Evolutionary conservation across 768 basidiomycete species (phyloP), one percentile per base, ranked within the genome.

Genomic region (Dacryopinax spathularia): DNA sequence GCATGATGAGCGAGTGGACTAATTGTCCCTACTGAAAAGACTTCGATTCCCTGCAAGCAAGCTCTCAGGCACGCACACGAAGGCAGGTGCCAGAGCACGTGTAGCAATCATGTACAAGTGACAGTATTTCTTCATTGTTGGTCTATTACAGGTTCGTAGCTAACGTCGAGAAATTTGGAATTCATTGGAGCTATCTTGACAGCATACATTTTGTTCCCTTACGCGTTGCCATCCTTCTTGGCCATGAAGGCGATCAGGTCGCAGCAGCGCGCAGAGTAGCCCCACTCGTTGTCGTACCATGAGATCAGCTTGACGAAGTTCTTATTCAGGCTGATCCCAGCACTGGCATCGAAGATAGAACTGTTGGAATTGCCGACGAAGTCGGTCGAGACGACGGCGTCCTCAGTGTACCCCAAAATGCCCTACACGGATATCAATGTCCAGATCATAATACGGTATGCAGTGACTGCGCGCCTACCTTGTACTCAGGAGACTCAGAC

Each of bases 231-330:
- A 68, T 96, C 94, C 75, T 83, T 81, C 78, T 82, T 80, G 66
- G 93, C 90, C 66, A 84, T 86, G 77, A 75, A 91, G 67, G 84
- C 78, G 73, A 98, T 77, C 63, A 98, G 82, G 75, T 98, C 95
- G 77, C 86, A 85, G 62, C 95, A 93, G 73, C 93, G 87, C 74
- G 79, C 84, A 48, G 91, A 94, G 85, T 96, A 97, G 20, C 91
- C 87, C 87, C 86, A 91, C 77, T 92, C 89, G 76, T 91, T 92
- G 77, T 91, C 89, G 80, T 91, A 94, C 92, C 94, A 96, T 41
- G 89, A 74, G 73, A 98, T 86, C 71, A 96, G 84, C 84, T 98
- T 98, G 81, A 97, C 89, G 71, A 98, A 97, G 78, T 86, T 86
- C 66, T 78, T 71, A 85, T 88, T 96, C 73, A 98, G 84, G 73